Percentiles rank a stretch among this genome's conserved stretches.
Conservation (phyloP, 139 green algal species). For the Micromonas commoda region DNA sequence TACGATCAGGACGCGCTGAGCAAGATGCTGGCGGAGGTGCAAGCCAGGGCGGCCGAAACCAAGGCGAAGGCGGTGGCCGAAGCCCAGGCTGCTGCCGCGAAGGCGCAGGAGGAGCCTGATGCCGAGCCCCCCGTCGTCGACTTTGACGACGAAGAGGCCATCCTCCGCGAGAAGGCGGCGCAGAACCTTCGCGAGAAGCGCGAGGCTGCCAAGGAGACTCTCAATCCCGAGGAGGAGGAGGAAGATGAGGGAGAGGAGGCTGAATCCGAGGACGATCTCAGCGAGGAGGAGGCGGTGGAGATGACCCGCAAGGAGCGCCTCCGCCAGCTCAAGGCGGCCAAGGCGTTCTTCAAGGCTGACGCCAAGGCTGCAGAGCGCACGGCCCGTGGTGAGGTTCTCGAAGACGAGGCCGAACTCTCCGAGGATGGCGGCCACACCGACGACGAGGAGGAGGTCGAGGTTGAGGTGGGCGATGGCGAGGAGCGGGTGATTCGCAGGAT, state of each 20-base stretch:
- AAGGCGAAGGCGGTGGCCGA: not conserved
- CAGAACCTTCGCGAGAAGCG: not conserved
- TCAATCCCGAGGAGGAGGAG: not conserved
- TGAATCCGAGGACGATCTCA: not conserved
- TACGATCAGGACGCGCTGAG: not conserved
- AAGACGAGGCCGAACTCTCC: slow-evolving; percentile 23
- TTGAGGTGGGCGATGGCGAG: not conserved
- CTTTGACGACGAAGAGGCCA: not conserved
- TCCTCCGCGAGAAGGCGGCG: not conserved
- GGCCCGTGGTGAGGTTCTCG: not conserved
- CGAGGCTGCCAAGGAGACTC: not conserved
- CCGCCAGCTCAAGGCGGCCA: not conserved
- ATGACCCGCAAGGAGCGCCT: not conserved
- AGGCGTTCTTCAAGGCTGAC: not conserved
- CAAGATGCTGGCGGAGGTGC: not conserved
- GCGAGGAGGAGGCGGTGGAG: not conserved
- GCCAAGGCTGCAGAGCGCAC: not conserved
- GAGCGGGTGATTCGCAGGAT: not conserved
- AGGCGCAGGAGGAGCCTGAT: not conserved
- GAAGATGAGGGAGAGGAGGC: not conserved
- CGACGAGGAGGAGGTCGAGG: slow-evolving; percentile 17
- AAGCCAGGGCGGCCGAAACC: no score
- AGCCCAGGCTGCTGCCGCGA: no score
- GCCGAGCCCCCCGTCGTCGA: not conserved
- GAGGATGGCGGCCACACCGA: slow-evolving; percentile 20